Evolutionary conservation across 257 asterid species (phyloP), one percentile per base, ranked within the genome.

Genomic region (Henckelia pumila): DNA sequence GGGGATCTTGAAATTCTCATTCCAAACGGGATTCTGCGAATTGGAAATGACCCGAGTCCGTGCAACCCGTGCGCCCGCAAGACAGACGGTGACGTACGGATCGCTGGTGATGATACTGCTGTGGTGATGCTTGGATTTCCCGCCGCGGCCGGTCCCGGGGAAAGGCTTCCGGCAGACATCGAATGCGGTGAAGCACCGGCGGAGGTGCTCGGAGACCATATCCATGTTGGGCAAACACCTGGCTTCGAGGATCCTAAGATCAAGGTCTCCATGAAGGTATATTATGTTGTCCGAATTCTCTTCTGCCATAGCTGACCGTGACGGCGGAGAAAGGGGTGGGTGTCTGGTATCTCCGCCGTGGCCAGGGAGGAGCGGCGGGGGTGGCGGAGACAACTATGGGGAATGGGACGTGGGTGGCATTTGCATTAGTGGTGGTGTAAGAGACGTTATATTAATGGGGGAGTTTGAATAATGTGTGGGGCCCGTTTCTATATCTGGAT

Each of bases 171-270:
- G 84, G 25, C 84, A 74, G 20, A 71, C 65, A 37, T 77, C 76
- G 33, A 90, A 78, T 0, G 82, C 82, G 4, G 96, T 62, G 73
- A 90, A 70, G 73, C 82, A 82, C 3, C 95, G 94, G 25, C 96
- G 90, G 74, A 93, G 40, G 40, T 87, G 87, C 56, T 88, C 96
- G 16, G 89, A 71, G 8, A 88, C 71, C 9, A 93, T 16, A 78
- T 93, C 99, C 99, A 93, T 93, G 72, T 93, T 93, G 1, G 97
- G 99, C 67, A 93, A 75, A 33, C 80, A 61, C 17, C 97, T 91
- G 8, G 97, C 99, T 67, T 93, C 96, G 20, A 90, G 66, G 58
- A 93, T 84, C 30, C 77, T 82, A 11, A 93, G 83, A 77, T 90
- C 96, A 32, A 93, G 83, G 74, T 90, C 97, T 19, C 99, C 99